Evolutionary conservation across 805 yeast genomes (phyloP), one percentile per base, ranked within the genome.

Genomic region (Priceomyces fermenticarens): DNA sequence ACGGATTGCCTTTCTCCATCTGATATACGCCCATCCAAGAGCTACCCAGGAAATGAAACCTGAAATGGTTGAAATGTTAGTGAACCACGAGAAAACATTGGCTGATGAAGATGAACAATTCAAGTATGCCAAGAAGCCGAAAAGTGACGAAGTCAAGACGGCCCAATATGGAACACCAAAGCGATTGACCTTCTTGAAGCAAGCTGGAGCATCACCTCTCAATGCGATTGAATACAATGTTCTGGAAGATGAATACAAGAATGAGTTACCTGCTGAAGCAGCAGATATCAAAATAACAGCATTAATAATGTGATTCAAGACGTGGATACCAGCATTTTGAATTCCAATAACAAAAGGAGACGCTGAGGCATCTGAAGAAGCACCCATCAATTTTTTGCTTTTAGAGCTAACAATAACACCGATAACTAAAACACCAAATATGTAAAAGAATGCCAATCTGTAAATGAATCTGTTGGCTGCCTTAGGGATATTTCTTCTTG

Each of bases 291-390:
- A 63, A 49, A 81, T 77, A 39, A 73, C 77, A 9, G 77, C 86
- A 52, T 81, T 81, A 52, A 81, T 71, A 46, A 81, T 77, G 49
- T 79, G 82, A 52, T 81, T 77, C 47, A 80, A 64, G 5, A 75
- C 82, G 16, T 65, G 69, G 35, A 79, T 73, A 37, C 84, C 82
- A 4, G 82, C 84, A 53, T 70, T 75, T 62, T 73, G 74, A 52
- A 77, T 80, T 35, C 83, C 85, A 52, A 81, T 73, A 41, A 81
- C 85, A 48, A 79, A 81, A 2, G 86, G 85, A 26, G 84, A 79
- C 12, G 83, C 81, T 25, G 81, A 73, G 17, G 85, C 85, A 50
- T 75, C 62, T 16, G 53, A 43, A 29, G 49, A 38, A 10, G 58
- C 62, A 33, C 46, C 28, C 33, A 51, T 40, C 49, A 66, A 60